A percentile compares a stretch with the other conserved stretches of the same genome.
Evolutionary conservation across 148 eudicot genomes (phyloP).

Genomic region (Amaranthus palmeri): DNA sequence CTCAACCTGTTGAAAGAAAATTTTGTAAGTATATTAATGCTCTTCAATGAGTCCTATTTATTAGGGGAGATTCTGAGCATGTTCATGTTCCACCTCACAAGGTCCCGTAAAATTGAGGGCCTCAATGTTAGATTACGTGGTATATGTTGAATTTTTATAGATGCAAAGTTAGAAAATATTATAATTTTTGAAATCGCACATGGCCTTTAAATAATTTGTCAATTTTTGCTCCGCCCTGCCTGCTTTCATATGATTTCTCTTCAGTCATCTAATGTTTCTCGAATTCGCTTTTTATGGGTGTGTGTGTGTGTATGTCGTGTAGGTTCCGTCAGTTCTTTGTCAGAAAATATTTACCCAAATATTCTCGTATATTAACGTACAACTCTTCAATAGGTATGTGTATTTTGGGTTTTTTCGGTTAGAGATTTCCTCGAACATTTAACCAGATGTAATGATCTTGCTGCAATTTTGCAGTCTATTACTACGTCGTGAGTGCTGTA

Average conservation of each 20-base stretch:
- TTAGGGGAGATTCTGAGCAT: no score
- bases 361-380: slow-evolving; percentile 84
- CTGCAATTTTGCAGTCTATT: slow-evolving; percentile 55
- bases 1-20: slow-evolving; percentile 77
- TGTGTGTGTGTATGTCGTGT: slow-evolving; percentile 4
- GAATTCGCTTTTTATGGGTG: neutral
- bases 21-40: slow-evolving; percentile 50
- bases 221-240: neutral
- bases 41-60: neutral
- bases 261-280: neutral
- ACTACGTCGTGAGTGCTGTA: slow-evolving; percentile 94
- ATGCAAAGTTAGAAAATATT: no score
- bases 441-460: slow-evolving; percentile 10
- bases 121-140: no score
- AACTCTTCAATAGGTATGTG: slow-evolving; percentile 81
- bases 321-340: slow-evolving; percentile 92
- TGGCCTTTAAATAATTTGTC: no score
- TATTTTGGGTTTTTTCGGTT: neutral
- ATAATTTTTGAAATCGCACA: no score
- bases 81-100: no score
- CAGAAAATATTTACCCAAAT: slow-evolving; percentile 89
- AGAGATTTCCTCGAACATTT: slow-evolving; percentile 7
- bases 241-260: neutral
- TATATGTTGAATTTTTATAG: no score
- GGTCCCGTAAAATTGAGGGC: no score